These are phyloP conservation scores for Puccinia novopanici DNA, from an alignment of 1,284 basidiomycete genomes.

Conservation along the genomic window DNA sequence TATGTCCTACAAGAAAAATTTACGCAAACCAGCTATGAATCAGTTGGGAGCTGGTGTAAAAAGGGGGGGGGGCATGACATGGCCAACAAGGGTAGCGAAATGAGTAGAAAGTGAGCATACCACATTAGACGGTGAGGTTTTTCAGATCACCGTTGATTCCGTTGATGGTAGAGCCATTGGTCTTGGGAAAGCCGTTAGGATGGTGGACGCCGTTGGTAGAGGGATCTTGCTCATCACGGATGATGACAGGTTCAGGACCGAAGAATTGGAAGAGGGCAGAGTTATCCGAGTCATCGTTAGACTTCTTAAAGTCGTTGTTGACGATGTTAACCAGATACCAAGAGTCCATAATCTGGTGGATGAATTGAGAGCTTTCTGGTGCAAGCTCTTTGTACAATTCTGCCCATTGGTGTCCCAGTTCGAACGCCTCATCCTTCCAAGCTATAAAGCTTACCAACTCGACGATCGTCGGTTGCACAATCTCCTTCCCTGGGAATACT, in stretches of 20 bases:
- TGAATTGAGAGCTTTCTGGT: constrained; percentile 42
- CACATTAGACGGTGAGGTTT: neutral
- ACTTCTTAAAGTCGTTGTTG: constrained; percentile 55
- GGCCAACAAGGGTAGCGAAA: neutral
- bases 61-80: no score
- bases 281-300: constrained; percentile 29
- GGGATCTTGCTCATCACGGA: neutral
- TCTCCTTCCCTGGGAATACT: constrained; percentile 96
- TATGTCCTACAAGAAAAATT: no score
- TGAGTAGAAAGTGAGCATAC: no score
- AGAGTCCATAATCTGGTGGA: constrained; percentile 31
- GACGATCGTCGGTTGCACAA: constrained; percentile 96
- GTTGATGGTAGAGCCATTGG: neutral
- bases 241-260: constrained; percentile 29
- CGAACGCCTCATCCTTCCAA: constrained; percentile 67
- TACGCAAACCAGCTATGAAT: no score
- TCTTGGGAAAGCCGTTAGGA: neutral
- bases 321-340: constrained; percentile 54
- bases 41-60: no score
- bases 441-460: constrained; percentile 96
- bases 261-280: constrained; percentile 34
- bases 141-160: constrained; percentile 2
- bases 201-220: neutral
- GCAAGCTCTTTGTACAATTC: constrained; percentile 53
- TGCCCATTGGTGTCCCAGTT: constrained; percentile 57